Evolutionary conservation across 306 rosid species (phyloP), one percentile per base, ranked within the genome.

Genomic region (Heteromeles arbutifolia): DNA sequence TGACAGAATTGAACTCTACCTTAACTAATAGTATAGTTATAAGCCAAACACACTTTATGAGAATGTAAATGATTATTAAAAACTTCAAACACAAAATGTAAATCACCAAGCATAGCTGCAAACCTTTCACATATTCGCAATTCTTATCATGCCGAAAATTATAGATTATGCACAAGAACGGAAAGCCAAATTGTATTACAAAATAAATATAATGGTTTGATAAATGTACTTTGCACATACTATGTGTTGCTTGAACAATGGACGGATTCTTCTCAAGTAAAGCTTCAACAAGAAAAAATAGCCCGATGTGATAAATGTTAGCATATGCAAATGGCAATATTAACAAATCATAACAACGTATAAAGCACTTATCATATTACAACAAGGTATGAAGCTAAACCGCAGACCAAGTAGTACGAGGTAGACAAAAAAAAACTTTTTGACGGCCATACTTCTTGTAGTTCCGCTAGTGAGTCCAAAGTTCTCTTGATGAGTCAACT

Each of bases 401-500:
- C 48, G 18, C 15, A 68, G 28, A 72, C 31, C 24, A 31, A 29
- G 70, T 54, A 8, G 69, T 5, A 73, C 26, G 17, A 53, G 8
- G 45, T 19, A 72, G 54, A 31, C 53, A 65, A 41, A 2, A 15
- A 17, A 44, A 75, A 32, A n/a, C n/a, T 61, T 85, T 50, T 41
- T 39, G 76, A 81, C 67, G 74, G 25, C 0, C 52, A 26, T 68
- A 94, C 98, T 91, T 94, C 90, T 80, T 94, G 90, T 63, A 90
- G 90, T 83, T 86, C 96, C 88, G 86, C 65, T 37, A 91, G 82
- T 78, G 97, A 94, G 84, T 82, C 89, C 70, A 93, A 82, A 73
- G 97, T 88, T 75, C 87, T 85, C 84, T 87, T 57, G 96, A 86
- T 8, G 98, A 87, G 65, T 82, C 69, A 70, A 92, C 72, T 80